Evolutionary conservation across 1,139 yeast species (phyloP).

Genomic region (Saccharomyces hybrid): DNA sequence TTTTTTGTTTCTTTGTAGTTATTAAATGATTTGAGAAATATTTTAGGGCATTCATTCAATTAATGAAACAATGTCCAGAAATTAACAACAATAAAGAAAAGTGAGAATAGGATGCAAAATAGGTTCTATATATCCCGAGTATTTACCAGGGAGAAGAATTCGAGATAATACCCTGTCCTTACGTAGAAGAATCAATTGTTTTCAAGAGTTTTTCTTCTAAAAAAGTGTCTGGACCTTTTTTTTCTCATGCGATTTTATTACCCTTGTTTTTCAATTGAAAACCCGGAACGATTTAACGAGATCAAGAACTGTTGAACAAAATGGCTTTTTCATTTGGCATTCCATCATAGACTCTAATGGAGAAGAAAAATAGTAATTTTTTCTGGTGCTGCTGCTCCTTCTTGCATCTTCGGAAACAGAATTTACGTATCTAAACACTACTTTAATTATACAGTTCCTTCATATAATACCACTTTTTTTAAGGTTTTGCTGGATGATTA

Average conservation of each 20-base stretch:
- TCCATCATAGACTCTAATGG: neutral
- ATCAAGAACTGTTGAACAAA: slow-evolving; percentile 1
- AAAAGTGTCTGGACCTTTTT: neutral
- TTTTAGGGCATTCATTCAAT: slow-evolving; percentile 23
- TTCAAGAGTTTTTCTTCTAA: neutral
- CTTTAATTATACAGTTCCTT: neutral
- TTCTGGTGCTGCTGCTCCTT: neutral
- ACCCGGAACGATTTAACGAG: neutral
- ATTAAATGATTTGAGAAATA: slow-evolving; percentile 15
- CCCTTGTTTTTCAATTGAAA: neutral
- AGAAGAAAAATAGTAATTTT: neutral
- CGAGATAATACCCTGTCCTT: neutral
- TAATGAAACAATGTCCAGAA: neutral
- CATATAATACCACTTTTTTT: slow-evolving; percentile 74
- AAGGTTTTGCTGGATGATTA: slow-evolving; percentile 76
- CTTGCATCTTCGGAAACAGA: neutral
- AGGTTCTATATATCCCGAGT: neutral
- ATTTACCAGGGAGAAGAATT: neutral
- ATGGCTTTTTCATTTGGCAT: neutral
- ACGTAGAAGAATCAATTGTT: neutral
- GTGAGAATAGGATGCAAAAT: neutral
- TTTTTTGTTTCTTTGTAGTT: slow-evolving; percentile 7
- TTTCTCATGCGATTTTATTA: slow-evolving; percentile 1
- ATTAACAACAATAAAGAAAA: neutral
- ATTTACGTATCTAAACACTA: neutral